A percentile compares a stretch with the other conserved stretches of the same genome.
These are phyloP conservation scores for Jaltomata sinuosa DNA, from an alignment of 257 asterid genomes.

Conservation along the genomic window DNA sequence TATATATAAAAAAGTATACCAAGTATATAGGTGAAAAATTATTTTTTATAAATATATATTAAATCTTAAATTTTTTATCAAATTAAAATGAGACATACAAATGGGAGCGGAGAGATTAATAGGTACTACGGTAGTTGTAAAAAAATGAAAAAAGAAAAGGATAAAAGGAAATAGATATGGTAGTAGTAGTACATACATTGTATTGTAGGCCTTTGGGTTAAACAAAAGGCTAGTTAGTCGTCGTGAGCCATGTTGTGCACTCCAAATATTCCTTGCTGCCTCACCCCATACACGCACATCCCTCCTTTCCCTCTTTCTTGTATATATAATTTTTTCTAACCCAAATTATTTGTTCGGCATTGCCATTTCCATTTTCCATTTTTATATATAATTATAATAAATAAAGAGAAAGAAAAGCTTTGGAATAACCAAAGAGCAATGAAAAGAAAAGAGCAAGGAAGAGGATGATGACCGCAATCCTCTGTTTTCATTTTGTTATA, in stretches of 20 bases:
- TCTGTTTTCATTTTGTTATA: constrained; percentile 46
- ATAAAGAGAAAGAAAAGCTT: constrained; percentile 12
- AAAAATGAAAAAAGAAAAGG: background rate
- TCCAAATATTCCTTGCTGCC: constrained; percentile 36
- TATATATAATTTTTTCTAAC: constrained; percentile 25
- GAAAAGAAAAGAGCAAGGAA: constrained; percentile 24
- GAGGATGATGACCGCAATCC: constrained; percentile 55
- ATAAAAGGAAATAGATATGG: background rate
- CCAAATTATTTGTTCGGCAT: constrained; percentile 30
- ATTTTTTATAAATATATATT: no score
- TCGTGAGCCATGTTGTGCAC: constrained; percentile 3
- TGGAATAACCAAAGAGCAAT: constrained; percentile 52
- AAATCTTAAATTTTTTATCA: no score
- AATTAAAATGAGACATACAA: no score
- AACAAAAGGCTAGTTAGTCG: background rate
- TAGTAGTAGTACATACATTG: background rate
- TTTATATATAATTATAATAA: constrained; percentile 3
- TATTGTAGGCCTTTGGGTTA: background rate
- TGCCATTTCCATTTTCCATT: constrained; percentile 24
- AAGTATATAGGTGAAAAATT: no score
- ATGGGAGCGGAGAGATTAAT: no score
- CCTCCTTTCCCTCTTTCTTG: background rate
- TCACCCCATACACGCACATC: constrained; percentile 4
- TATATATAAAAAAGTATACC: no score
- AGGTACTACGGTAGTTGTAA: background rate